Evolutionary conservation across 2,329 filamentous ascomycete species (phyloP).

Genomic region (Macrophomina pseudophaseolina): DNA sequence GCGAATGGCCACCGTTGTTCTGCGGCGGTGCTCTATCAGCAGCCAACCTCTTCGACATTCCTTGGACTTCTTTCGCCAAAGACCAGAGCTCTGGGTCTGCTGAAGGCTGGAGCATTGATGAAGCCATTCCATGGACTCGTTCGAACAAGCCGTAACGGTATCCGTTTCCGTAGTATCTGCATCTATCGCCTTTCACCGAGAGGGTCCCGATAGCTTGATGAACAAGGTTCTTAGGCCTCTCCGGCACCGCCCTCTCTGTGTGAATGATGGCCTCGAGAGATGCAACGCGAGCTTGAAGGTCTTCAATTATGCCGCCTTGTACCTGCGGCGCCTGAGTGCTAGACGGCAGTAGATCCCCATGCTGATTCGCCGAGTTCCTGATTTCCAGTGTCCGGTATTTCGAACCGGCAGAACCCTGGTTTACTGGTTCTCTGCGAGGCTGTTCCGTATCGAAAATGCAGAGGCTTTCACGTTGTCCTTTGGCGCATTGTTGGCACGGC

Average conservation of each 20-base stretch:
- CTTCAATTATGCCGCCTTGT: conserved; percentile 18
- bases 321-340: too few relatives aligned
- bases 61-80: conserved; percentile 32
- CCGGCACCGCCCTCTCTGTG: background rate
- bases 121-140: conserved; percentile 29
- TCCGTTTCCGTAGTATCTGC: conserved; percentile 26
- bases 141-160: conserved; percentile 31
- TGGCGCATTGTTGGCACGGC: conserved; percentile 36
- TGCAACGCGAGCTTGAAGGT: conserved; percentile 32
- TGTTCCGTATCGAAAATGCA: conserved; percentile 29
- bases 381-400: too few relatives aligned
- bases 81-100: conserved; percentile 31
- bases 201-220: background rate
- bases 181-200: background rate
- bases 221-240: too few relatives aligned
- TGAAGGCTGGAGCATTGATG: conserved; percentile 8
- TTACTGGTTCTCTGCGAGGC: background rate
- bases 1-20: background rate
- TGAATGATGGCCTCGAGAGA: conserved; percentile 33
- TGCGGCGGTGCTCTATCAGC: background rate
- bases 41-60: conserved; percentile 29
- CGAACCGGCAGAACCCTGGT: background rate
- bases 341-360: too few relatives aligned
- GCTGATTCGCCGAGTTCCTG: background rate
- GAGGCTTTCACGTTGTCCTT: conserved; percentile 16